Conservation (phyloP, 2,329 filamentous ascomycete genomes). For the Fusarium sacchari region DNA sequence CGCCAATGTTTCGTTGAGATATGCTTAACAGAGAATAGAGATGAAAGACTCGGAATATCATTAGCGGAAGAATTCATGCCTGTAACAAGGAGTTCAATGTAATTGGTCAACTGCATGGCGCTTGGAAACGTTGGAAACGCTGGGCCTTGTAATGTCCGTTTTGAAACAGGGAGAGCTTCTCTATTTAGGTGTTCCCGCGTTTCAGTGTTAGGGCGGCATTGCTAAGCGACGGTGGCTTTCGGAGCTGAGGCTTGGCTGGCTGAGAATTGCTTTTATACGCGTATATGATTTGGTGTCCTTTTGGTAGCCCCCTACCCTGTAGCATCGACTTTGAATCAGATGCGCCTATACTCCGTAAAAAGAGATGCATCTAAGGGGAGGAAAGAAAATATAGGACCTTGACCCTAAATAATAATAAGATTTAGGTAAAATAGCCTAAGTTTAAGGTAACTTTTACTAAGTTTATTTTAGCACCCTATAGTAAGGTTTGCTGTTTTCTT, state of each 20-base stretch:
- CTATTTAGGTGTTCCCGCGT: conserved; percentile 14
- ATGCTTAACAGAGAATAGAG: background rate
- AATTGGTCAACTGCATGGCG: background rate
- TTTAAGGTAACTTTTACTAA: no score
- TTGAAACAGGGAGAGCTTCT: conserved; percentile 20
- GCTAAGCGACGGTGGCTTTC: background rate
- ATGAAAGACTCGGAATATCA: background rate
- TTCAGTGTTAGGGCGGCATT: background rate
- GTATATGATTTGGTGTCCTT: background rate
- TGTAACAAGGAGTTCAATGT: background rate
- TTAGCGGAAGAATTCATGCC: conserved; percentile 17
- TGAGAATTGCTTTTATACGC: no score
- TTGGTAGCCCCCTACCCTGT: background rate
- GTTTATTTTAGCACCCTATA: no score
- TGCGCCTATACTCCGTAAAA: no score
- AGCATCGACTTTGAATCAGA: accelerated
- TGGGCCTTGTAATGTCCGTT: background rate
- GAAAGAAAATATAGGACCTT: no score
- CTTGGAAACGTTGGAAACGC: background rate
- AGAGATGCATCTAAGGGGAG: no score
- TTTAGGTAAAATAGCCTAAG: no score
- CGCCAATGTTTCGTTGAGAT: conserved; percentile 1
- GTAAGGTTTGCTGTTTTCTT: no score
- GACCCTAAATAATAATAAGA: no score
- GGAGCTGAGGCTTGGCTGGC: background rate